A percentile compares a stretch with the other conserved stretches of the same genome.
Evolutionary conservation across 371 early-diverging fungal genomes (phyloP).

Genomic region (Rhizopus arrhizus): DNA sequence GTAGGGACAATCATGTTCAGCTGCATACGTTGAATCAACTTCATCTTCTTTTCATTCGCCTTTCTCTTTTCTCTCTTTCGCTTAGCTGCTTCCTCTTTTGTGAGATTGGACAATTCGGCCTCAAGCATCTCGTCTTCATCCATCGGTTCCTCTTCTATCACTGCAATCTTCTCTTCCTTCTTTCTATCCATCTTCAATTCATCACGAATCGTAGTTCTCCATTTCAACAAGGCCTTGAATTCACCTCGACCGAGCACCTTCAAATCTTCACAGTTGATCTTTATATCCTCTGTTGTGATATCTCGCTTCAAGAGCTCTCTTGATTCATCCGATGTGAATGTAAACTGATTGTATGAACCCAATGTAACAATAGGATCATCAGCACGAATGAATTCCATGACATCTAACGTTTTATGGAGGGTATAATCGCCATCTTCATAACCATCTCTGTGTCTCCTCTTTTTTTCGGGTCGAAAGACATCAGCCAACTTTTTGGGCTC

Average conservation of each 20-base stretch:
- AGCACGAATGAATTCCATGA: constrained; percentile 77
- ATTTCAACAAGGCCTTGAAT: constrained; percentile 85
- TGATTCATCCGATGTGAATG: constrained; percentile 71
- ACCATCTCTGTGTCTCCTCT: constrained; percentile 90
- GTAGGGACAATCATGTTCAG: constrained; percentile 90
- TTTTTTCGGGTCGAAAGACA: constrained; percentile 86
- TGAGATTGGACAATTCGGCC: constrained; percentile 63
- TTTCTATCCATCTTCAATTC: constrained; percentile 52
- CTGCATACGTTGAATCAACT: constrained; percentile 83
- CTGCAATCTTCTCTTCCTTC: constrained; percentile 50
- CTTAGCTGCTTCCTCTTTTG: constrained; percentile 61
- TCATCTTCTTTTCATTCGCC: constrained; percentile 78
- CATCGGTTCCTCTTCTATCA: constrained; percentile 57
- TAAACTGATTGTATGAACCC: constrained; percentile 73
- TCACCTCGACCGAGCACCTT: constrained; percentile 93
- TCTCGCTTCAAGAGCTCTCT: constrained; percentile 62
- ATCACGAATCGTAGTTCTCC: constrained; percentile 77
- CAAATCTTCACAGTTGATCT: constrained; percentile 81
- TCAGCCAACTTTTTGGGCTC: constrained; percentile 54
- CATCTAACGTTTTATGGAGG: constrained; percentile 70
- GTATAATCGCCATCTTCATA: constrained; percentile 95
- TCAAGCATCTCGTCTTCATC: constrained; percentile 62
- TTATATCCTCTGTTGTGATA: constrained; percentile 81
- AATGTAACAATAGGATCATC: constrained; percentile 79
- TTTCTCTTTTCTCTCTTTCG: constrained; percentile 64